phyloP scores from a whole-genome alignment of 495 filamentous ascomycete species.

The Neurospora intermedia region DNA sequence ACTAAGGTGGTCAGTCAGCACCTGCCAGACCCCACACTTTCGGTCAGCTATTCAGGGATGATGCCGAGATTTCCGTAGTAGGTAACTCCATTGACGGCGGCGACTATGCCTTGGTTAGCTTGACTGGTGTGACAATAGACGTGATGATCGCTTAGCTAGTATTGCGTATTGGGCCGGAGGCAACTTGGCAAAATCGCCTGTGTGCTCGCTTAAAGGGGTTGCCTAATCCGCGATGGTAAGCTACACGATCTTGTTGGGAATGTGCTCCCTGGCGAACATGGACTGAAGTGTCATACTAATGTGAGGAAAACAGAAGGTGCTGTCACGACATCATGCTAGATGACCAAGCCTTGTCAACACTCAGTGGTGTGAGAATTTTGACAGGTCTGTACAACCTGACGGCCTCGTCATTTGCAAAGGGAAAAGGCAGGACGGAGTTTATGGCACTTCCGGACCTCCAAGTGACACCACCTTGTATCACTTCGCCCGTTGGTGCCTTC shows the following conservation, averaged over 20 bases:
- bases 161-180: background rate
- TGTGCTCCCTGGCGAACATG: too few relatives aligned
- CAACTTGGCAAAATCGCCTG: background rate
- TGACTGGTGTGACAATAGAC: too few relatives aligned
- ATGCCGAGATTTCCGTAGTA: background rate
- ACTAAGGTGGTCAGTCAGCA: background rate
- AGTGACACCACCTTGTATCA: background rate
- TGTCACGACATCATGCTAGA: background rate
- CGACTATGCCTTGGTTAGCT: too few relatives aligned
- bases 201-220: background rate
- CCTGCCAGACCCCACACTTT: background rate
- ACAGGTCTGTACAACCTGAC: background rate
- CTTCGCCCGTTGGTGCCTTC: background rate
- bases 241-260: background rate
- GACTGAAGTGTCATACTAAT: too few relatives aligned
- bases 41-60: background rate
- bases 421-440: background rate
- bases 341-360: background rate
- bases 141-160: too few relatives aligned
- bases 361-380: background rate
- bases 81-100: background rate
- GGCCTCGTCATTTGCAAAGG: background rate
- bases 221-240: background rate
- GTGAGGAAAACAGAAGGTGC: too few relatives aligned
- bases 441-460: background rate